Conservation (phyloP, 2,329 filamentous ascomycete genomes). For the Nothophaeocryptopus gaeumannii region DNA sequence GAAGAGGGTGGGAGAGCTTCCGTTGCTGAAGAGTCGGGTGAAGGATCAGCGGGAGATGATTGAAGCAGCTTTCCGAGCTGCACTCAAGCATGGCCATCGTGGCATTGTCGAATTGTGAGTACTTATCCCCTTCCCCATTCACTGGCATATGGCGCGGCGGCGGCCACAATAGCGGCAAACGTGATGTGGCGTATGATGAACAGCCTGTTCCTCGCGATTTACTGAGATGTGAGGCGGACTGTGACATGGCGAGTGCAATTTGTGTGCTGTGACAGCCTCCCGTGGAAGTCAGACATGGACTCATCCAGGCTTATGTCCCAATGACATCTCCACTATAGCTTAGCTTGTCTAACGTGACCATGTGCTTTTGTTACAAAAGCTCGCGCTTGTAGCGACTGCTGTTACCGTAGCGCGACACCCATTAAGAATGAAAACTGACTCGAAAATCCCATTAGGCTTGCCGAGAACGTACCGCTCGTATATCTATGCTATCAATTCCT, state of each 20-base stretch:
- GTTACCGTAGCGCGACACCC: too few species aligned
- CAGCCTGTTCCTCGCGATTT: too few species aligned
- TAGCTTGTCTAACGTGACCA: too few species aligned
- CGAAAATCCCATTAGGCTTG: constrained; percentile 12
- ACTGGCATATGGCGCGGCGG: constrained; percentile 2
- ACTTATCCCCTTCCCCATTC: constrained; percentile 8
- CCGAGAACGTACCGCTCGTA: constrained; percentile 39
- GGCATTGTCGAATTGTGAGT: constrained; percentile 46
- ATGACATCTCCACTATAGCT: too few species aligned
- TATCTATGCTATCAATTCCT: constrained; percentile 50
- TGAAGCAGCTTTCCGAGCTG: constrained; percentile 49
- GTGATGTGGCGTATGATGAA: background rate
- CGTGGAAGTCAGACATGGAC: too few species aligned
- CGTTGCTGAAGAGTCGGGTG: constrained; percentile 56
- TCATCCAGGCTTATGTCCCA: too few species aligned
- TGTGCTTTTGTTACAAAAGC: too few species aligned
- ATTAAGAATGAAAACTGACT: constrained; percentile 10
- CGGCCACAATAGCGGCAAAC: background rate
- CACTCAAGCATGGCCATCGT: constrained; percentile 47
- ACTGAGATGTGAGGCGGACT: too few species aligned
- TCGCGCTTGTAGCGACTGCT: too few species aligned
- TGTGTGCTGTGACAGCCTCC: too few species aligned
- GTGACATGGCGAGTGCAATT: too few species aligned
- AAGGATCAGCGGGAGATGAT: constrained; percentile 57
- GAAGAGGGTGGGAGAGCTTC: constrained; percentile 53